Evolutionary conservation across 2,329 filamentous ascomycete genomes (phyloP), one percentile per base, ranked within the genome.

Genomic region (Neoascochyta sp.): DNA sequence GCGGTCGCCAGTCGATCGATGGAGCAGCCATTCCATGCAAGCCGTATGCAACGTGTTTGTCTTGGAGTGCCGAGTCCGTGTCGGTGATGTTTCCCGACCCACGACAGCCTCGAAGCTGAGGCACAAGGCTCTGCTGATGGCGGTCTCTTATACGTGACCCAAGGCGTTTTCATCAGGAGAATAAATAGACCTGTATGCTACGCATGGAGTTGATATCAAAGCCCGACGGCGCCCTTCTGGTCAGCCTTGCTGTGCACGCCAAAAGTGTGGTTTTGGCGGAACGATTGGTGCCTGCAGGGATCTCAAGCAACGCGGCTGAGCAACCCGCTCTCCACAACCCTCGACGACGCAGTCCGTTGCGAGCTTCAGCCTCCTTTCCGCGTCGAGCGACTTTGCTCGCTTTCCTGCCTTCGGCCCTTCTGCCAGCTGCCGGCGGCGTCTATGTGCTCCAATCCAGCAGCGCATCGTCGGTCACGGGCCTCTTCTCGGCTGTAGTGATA

Each of bases 221-320:
- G n/a, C n/a, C n/a, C n/a, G n/a, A n/a, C n/a, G n/a, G n/a, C n/a
- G n/a, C n/a, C n/a, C n/a, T n/a, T n/a, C 32, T 40, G 52, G 43
- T 60, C 47, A 51, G 57, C 57, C 57, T 62, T 44, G 53, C 42
- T 34, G 34, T 46, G 50, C 49, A 34, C 27, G 23, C 27, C 36
- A 11, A 36, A 15, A 39, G 18, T 13, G 32, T 27, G 33, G 24
- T 21, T 13, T 29, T 17, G 16, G 11, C 24, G 13, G 40, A 56
- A 41, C 27, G 45, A 58, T 38, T 59, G 53, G 55, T 33, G 32
- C 27, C 34, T 54, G 52, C 50, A 53, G 41, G 50, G 54, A 43
- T 51, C 13, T 41, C 24, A 27, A 24, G 23, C 36, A 36, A 45
- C 35, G 41, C 45, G 41, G 45, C 46, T 44, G 45, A 48, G 44